A percentile compares a stretch with the other conserved stretches of the same genome.
Evolutionary conservation across 2,329 filamentous ascomycete species (phyloP).

Genomic region (Paecilomyces dactylethromorphus): DNA sequence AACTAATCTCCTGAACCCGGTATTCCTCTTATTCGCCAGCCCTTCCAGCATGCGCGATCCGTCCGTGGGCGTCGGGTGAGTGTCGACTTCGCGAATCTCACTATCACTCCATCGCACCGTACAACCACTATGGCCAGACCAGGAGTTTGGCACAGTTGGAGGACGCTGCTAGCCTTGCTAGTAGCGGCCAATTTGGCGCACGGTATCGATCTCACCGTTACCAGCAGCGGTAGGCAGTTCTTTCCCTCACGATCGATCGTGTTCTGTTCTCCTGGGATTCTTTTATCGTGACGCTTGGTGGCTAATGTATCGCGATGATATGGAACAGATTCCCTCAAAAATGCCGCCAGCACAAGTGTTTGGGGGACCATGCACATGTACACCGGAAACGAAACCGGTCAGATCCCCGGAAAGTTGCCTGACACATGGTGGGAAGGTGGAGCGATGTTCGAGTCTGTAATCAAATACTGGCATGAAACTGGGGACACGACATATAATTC

Average conservation of each 20-base stretch:
- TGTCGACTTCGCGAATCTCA: not conserved
- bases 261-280: not conserved
- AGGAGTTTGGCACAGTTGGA: not conserved
- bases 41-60: not conserved
- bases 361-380: constrained; percentile 34
- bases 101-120: not conserved
- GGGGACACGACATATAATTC: constrained; percentile 66
- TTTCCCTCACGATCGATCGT: not conserved
- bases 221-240: not conserved
- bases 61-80: not conserved
- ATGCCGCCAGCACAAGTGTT: constrained; percentile 28
- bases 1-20: not conserved
- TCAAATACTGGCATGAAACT: constrained; percentile 83
- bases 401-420: constrained; percentile 32
- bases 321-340: constrained; percentile 20
- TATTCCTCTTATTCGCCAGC: not conserved
- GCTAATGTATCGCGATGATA: not conserved
- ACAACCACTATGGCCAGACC: not conserved
- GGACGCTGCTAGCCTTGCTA: not conserved
- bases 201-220: not conserved
- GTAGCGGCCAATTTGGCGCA: not conserved
- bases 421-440: constrained; percentile 61
- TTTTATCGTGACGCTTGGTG: not conserved
- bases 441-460: constrained; percentile 61
- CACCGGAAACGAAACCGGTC: constrained; percentile 28